Evolutionary conservation across 805 yeast species (phyloP).

Genomic region (Metahyphopichia silvanorum): DNA sequence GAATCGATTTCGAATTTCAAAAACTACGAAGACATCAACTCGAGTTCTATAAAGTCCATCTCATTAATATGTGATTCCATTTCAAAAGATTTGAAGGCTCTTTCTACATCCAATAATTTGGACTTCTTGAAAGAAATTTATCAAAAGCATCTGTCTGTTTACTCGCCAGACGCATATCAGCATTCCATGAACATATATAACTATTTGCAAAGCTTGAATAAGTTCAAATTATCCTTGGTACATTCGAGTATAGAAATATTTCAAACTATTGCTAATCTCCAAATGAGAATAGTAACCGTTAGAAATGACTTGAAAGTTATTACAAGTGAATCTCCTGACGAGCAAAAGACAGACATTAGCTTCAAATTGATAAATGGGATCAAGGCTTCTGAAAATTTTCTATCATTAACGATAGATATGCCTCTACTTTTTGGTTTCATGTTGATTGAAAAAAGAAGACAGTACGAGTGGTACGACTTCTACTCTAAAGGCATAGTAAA

Average conservation of each 20-base stretch:
- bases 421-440: conserved; percentile 73
- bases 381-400: conserved; percentile 32
- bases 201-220: conserved; percentile 26
- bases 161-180: conserved; percentile 24
- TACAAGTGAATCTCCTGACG: conserved; percentile 16
- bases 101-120: conserved; percentile 1
- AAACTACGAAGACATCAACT: conserved; percentile 9
- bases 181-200: conserved; percentile 32
- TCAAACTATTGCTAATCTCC: conserved; percentile 30
- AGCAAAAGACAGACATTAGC: conserved; percentile 5
- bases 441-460: conserved; percentile 57
- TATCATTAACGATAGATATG: conserved; percentile 53
- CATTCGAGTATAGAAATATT: conserved; percentile 22
- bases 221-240: conserved; percentile 25
- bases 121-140: conserved; percentile 16
- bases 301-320: conserved; percentile 25
- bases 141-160: conserved; percentile 15
- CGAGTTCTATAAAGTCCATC: background rate
- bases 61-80: background rate
- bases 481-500: conserved; percentile 35
- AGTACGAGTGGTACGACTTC: conserved; percentile 54
- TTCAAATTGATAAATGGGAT: conserved; percentile 21
- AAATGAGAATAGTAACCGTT: conserved; percentile 34
- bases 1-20: conserved; percentile 30
- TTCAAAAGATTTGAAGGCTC: conserved; percentile 3